A percentile compares a stretch with the other conserved stretches of the same genome.
phyloP scores from a whole-genome alignment of 1,284 basidiomycete species.

The Rhodotorula mucilaginosa region DNA sequence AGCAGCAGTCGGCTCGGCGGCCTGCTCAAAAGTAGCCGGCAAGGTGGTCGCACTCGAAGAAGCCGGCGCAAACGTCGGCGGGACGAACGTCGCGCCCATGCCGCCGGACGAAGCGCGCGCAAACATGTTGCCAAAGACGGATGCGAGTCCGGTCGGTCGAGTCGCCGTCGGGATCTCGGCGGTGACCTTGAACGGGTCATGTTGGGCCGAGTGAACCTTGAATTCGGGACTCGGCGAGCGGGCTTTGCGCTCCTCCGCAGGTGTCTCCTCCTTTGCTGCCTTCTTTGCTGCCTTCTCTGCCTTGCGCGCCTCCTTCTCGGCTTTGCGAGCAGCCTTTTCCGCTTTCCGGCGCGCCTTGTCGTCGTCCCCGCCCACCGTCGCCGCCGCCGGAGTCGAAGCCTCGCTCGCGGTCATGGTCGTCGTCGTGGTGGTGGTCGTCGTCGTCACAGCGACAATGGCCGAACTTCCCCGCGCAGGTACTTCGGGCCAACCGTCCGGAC shows the following conservation, averaged over 20 bases:
- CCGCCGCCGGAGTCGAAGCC: neutral
- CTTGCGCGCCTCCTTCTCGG: constrained; percentile 17
- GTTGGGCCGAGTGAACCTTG: constrained; percentile 22
- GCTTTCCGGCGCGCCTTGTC: constrained; percentile 19
- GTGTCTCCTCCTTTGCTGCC: constrained; percentile 12
- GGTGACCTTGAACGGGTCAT: constrained; percentile 22
- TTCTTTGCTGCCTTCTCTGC: constrained; percentile 20
- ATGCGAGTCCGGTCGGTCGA: neutral
- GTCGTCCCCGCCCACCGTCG: neutral
- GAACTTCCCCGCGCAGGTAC: constrained; percentile 18
- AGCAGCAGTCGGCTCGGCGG: neutral
- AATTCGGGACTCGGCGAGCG: constrained; percentile 17
- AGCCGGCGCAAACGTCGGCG: neutral
- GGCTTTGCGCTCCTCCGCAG: constrained; percentile 5
- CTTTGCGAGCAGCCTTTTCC: constrained; percentile 13
- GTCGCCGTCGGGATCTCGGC: constrained; percentile 6
- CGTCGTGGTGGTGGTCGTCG: neutral
- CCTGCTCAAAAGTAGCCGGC: neutral
- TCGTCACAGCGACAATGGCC: constrained; percentile 6
- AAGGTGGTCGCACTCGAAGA: neutral
- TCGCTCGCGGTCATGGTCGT: constrained; percentile 19
- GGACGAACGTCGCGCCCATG: constrained; percentile 27
- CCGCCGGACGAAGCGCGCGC: constrained; percentile 14
- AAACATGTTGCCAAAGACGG: constrained; percentile 24
- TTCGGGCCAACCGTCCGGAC: constrained; percentile 26